Evolutionary conservation across 192 early-diverging fungal genomes (phyloP).

Genomic region (Powellomyces hirtus): DNA sequence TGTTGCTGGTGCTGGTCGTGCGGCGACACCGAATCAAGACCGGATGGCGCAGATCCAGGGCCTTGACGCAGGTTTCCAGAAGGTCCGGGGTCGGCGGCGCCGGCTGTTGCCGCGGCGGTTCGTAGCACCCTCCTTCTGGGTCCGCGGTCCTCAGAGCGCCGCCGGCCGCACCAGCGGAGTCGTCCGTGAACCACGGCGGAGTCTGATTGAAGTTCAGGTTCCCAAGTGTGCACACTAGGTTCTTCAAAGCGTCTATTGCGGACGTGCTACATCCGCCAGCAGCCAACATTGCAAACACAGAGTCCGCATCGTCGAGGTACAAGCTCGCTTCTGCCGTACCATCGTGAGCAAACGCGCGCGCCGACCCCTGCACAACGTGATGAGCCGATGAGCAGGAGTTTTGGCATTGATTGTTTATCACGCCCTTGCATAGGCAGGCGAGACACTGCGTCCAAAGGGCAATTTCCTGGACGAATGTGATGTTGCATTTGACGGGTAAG

Average conservation of each 20-base stretch:
- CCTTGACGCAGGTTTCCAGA: background rate
- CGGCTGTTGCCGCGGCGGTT: no score
- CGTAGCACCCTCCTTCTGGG: no score
- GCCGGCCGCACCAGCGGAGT: background rate
- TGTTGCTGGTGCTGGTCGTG: background rate
- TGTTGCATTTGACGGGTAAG: background rate
- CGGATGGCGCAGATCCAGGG: background rate
- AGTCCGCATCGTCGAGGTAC: constrained; percentile 8
- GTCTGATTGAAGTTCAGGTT: background rate
- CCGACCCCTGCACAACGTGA: constrained; percentile 2
- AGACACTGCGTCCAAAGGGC: background rate
- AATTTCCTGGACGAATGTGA: constrained; percentile 14
- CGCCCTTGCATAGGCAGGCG: background rate
- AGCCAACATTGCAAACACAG: constrained; percentile 2
- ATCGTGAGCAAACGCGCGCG: constrained; percentile 10
- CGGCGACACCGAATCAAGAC: background rate
- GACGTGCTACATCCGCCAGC: background rate
- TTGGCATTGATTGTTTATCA: background rate
- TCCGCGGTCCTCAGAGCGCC: no score
- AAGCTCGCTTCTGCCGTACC: constrained; percentile 14
- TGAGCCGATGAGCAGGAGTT: constrained; percentile 18
- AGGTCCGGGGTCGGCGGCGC: background rate
- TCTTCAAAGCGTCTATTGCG: background rate
- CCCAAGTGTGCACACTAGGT: background rate
- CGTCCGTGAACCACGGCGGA: constrained; percentile 23